Conservation (phyloP, 805 yeast species). For the Wickerhamiella brachini region DNA sequence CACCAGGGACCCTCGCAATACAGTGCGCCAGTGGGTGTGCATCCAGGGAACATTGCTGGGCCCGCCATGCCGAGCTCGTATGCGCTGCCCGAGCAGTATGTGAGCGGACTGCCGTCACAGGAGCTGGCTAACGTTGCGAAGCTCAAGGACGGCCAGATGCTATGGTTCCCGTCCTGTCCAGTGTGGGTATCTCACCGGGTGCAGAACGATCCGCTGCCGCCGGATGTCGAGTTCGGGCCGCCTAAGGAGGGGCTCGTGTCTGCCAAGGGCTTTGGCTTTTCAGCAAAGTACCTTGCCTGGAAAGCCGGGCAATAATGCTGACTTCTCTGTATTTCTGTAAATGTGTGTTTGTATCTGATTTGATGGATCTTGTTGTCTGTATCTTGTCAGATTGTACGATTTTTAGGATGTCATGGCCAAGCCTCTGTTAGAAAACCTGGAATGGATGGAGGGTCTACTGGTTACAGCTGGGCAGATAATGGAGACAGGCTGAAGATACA, state of each 20-base stretch:
- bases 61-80: constrained; percentile 16
- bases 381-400: no score
- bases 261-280: constrained; percentile 44
- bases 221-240: constrained; percentile 15
- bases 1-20: no score
- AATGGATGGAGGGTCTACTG: no score
- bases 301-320: constrained; percentile 18
- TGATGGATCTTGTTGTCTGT: no score
- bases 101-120: constrained; percentile 10
- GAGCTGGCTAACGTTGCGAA: constrained; percentile 12
- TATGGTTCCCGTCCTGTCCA: constrained; percentile 21
- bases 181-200: constrained; percentile 17
- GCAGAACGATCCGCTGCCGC: constrained; percentile 16
- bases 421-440: no score
- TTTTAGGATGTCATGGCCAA: no score
- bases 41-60: background rate
- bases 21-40: background rate
- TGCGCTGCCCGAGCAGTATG: constrained; percentile 17
- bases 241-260: constrained; percentile 19
- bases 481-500: no score
- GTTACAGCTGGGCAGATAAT: no score
- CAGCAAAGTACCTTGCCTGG: constrained; percentile 60
- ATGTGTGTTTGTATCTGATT: no score
- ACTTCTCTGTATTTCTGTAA: no score
- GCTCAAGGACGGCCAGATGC: constrained; percentile 16